Conservation (phyloP, 495 filamentous ascomycete species). For the Aspergillus hancockii region DNA sequence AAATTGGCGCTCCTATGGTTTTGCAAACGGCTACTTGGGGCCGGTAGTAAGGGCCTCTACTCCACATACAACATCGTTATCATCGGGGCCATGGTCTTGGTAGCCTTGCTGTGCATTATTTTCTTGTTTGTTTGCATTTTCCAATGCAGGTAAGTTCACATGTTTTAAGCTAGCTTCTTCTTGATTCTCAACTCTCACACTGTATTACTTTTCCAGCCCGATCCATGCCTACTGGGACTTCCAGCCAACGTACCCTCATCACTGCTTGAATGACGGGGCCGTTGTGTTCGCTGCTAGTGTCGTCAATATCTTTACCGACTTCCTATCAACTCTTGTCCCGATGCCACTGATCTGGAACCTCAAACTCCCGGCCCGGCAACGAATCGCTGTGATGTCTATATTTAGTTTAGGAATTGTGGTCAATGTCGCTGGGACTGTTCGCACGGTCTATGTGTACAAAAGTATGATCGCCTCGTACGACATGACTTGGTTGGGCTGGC, state of each 20-base stretch:
- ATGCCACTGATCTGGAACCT: constrained; percentile 60
- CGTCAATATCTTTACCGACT: constrained; percentile 62
- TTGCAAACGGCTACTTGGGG: constrained; percentile 52
- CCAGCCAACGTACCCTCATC: constrained; percentile 30
- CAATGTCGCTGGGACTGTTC: constrained; percentile 55
- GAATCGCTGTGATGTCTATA: constrained; percentile 56
- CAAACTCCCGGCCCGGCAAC: constrained; percentile 54
- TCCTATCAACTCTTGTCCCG: constrained; percentile 57
- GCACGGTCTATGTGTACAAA: constrained; percentile 55
- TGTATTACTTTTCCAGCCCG: constrained; percentile 39
- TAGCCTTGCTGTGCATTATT: constrained; percentile 41
- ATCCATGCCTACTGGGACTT: constrained; percentile 55
- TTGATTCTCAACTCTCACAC: constrained; percentile 11
- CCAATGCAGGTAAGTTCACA: constrained; percentile 54
- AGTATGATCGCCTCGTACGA: constrained; percentile 52
- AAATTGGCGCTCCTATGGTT: constrained; percentile 61
- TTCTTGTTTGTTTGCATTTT: constrained; percentile 55
- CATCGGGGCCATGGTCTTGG: constrained; percentile 46
- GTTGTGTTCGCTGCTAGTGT: constrained; percentile 56
- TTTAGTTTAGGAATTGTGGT: constrained; percentile 61
- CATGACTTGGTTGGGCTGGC: constrained; percentile 55
- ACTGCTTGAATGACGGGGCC: constrained; percentile 52
- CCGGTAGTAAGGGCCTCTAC: constrained; percentile 38
- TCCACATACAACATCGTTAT: constrained; percentile 41
- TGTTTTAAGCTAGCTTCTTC: neutral